Evolutionary conservation across 2,329 filamentous ascomycete species (phyloP).

Genomic region (Hypoxylon sp.): DNA sequence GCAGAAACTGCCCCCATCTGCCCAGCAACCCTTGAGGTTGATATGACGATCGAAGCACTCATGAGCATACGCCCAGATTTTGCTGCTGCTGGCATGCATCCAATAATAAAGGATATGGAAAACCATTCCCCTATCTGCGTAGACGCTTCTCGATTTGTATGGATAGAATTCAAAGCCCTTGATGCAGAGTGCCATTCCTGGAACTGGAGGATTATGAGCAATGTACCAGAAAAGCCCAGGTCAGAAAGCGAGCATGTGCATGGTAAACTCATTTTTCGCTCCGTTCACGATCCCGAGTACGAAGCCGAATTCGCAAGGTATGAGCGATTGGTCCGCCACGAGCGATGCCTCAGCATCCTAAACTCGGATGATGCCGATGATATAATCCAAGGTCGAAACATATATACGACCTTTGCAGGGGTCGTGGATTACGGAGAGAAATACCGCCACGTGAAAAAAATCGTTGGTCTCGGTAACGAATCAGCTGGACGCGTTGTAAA

Average conservation of each 20-base stretch:
- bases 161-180: constrained; percentile 47
- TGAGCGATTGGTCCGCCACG: constrained; percentile 53
- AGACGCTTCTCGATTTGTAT: constrained; percentile 45
- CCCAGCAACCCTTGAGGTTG: constrained; percentile 57
- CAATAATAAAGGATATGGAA: constrained; percentile 16
- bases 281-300: constrained; percentile 10
- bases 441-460: constrained; percentile 53
- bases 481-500: constrained; percentile 51
- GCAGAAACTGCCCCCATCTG: constrained; percentile 57
- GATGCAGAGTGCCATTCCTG: too few relatives aligned
- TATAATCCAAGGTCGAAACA: constrained; percentile 53
- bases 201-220: too few relatives aligned
- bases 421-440: constrained; percentile 55
- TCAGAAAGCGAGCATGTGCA: too few relatives aligned
- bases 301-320: constrained; percentile 44
- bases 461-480: constrained; percentile 49
- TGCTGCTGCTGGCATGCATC: too few relatives aligned
- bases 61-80: constrained; percentile 44
- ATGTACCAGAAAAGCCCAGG: too few relatives aligned
- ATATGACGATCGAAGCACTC: constrained; percentile 55
- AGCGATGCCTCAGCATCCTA: constrained; percentile 49
- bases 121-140: constrained; percentile 40
- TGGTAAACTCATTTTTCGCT: too few relatives aligned
- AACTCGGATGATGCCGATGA: constrained; percentile 49
- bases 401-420: constrained; percentile 56